Conservation (phyloP, 2,329 filamentous ascomycete genomes). For the Colletotrichum gloeosporioides region DNA sequence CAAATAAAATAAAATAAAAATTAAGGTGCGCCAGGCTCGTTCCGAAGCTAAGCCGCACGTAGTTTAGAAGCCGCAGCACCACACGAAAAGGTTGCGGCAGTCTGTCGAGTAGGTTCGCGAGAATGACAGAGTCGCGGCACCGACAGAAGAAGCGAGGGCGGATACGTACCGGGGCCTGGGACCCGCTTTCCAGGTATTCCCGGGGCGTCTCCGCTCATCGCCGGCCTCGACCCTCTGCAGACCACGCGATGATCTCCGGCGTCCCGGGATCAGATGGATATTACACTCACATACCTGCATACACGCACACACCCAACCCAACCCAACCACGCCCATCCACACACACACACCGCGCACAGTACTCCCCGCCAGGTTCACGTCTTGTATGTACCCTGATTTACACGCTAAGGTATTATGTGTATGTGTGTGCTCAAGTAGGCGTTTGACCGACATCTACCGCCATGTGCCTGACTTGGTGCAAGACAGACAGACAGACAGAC, state of each 20-base stretch:
- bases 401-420: too few species aligned
- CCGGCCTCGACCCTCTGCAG: neutral
- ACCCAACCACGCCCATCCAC: neutral
- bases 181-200: neutral
- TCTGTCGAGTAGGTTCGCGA: neutral
- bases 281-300: neutral
- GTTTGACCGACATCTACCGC: too few species aligned
- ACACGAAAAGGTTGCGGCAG: neutral
- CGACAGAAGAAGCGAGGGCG: neutral
- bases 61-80: neutral
- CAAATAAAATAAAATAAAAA: neutral
- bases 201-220: conserved; percentile 6
- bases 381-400: too few species aligned
- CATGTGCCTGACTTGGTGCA: too few species aligned
- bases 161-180: neutral
- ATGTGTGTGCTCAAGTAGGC: too few species aligned
- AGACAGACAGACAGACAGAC: too few species aligned
- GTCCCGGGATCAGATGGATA: neutral
- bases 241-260: conserved; percentile 10
- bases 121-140: neutral
- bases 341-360: neutral
- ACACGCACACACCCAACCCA: neutral
- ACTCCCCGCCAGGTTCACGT: too few species aligned
- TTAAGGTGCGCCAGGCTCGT: neutral
- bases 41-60: neutral